Evolutionary conservation across 495 filamentous ascomycete species (phyloP).

Genomic region (Articulospora tetracladia): DNA sequence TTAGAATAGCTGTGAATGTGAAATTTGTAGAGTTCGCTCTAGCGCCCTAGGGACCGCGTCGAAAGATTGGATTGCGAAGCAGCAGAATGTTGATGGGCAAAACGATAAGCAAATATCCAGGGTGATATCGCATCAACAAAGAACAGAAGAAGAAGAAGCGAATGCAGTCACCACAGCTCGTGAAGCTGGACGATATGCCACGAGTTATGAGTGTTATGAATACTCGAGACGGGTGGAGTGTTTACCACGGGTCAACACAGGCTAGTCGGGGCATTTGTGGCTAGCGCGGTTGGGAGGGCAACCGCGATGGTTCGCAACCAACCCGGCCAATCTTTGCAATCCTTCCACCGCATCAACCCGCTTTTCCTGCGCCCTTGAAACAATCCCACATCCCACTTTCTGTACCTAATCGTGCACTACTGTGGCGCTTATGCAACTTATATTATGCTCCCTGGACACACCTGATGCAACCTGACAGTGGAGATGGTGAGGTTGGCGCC

Average conservation of each 20-base stretch:
- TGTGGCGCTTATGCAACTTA: not conserved
- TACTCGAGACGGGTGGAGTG: too few species aligned
- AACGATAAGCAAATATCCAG: not conserved
- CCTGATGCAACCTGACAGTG: not conserved
- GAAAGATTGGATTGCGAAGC: not conserved
- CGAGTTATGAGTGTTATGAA: not conserved
- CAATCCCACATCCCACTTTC: not conserved
- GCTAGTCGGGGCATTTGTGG: not conserved
- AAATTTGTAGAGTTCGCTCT: not conserved
- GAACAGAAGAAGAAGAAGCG: not conserved
- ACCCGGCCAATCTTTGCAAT: too few species aligned
- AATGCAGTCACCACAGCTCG: not conserved
- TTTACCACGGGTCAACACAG: not conserved
- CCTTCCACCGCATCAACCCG: not conserved
- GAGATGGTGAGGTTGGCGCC: too few species aligned
- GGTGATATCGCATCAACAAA: not conserved
- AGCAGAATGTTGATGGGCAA: not conserved
- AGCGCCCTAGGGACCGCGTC: not conserved
- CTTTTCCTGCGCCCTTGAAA: too few species aligned
- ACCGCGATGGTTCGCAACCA: not conserved
- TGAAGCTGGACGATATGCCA: not conserved
- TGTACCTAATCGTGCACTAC: not conserved
- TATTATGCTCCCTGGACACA: too few species aligned
- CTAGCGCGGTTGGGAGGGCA: constrained; percentile 2
- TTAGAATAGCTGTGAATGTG: not conserved